A percentile compares a stretch with the other conserved stretches of the same genome.
phyloP scores from a whole-genome alignment of 768 basidiomycete genomes.

The Tylopilus plumbeoviolaceoides region DNA sequence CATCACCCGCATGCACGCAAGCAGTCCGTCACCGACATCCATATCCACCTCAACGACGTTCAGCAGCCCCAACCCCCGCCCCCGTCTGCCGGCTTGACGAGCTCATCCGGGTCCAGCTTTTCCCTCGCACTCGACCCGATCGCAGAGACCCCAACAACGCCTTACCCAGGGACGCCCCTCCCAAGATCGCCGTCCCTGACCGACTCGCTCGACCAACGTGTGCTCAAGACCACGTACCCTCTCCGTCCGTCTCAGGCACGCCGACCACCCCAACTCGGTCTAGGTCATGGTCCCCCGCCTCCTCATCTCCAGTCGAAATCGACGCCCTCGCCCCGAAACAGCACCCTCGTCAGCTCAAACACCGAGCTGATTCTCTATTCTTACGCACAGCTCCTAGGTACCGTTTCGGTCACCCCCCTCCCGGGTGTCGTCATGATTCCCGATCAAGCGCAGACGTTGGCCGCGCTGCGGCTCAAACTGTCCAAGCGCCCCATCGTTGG shows the following conservation, averaged over 20 bases:
- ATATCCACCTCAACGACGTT: constrained; percentile 32
- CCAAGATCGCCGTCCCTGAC: constrained; percentile 25
- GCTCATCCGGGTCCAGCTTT: constrained; percentile 45
- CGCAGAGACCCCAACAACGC: constrained; percentile 39
- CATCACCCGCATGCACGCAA: constrained; percentile 79
- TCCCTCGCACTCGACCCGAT: constrained; percentile 48
- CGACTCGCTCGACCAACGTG: constrained; percentile 22
- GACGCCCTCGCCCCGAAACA: constrained; percentile 31
- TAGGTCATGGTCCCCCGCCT: constrained; percentile 43
- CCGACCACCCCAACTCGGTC: constrained; percentile 39
- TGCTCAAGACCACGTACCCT: constrained; percentile 30
- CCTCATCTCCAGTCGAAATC: constrained; percentile 14
- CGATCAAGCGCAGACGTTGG: constrained; percentile 45
- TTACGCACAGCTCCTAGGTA: constrained; percentile 76
- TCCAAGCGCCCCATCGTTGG: constrained; percentile 42
- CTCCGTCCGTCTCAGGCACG: constrained; percentile 22
- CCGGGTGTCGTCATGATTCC: constrained; percentile 37
- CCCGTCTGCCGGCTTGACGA: constrained; percentile 22
- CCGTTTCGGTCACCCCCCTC: constrained; percentile 52
- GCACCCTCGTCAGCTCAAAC: constrained; percentile 46
- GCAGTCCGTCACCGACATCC: constrained; percentile 59
- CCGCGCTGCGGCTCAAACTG: constrained; percentile 46
- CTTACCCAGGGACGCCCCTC: constrained; percentile 36
- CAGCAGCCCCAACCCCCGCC: constrained; percentile 15
- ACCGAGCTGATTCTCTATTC: constrained; percentile 78